phyloP scores from a whole-genome alignment of 129 eudicot species.

The Flaveria bidentis region DNA sequence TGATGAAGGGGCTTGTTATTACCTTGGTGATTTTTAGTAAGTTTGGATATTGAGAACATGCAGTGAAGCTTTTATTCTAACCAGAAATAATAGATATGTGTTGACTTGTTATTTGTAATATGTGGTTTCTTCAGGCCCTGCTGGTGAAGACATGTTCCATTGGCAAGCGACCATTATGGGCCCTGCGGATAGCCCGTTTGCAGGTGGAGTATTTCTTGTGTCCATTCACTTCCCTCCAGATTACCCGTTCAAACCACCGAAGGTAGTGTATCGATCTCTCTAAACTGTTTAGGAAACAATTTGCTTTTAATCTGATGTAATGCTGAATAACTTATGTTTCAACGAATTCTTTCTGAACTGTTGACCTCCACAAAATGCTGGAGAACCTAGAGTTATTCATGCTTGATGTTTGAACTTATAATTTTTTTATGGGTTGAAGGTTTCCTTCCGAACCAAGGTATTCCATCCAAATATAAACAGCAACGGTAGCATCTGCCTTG shows the following conservation, averaged over 20 bases:
- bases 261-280: conserved; percentile 39
- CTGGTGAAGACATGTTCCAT: conserved; percentile 80
- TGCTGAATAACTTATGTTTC: not conserved
- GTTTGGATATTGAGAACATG: not conserved
- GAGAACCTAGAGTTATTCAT: not conserved
- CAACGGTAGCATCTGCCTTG: conserved; percentile 83
- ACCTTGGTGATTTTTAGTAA: not conserved
- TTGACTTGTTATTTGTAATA: not conserved
- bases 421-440: conserved; percentile 36
- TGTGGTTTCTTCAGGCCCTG: conserved; percentile 54
- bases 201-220: conserved; percentile 77
- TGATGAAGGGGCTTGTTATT: not conserved
- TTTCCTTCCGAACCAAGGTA: conserved; percentile 77
- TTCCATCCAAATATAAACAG: conserved; percentile 80
- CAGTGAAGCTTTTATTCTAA: conserved; percentile 1
- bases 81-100: not conserved
- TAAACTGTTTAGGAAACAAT: not conserved
- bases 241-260: conserved; percentile 85
- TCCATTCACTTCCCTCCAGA: conserved; percentile 82
- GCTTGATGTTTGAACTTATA: not conserved
- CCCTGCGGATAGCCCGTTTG: conserved; percentile 71
- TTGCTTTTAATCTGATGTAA: not conserved
- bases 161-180: conserved; percentile 96
- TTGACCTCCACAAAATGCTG: no score
- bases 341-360: no score